Percentiles rank a stretch among this genome's conserved stretches.
These are phyloP conservation scores for Phallus indusiatus DNA, from an alignment of 768 basidiomycete genomes.

Conservation along the genomic window DNA sequence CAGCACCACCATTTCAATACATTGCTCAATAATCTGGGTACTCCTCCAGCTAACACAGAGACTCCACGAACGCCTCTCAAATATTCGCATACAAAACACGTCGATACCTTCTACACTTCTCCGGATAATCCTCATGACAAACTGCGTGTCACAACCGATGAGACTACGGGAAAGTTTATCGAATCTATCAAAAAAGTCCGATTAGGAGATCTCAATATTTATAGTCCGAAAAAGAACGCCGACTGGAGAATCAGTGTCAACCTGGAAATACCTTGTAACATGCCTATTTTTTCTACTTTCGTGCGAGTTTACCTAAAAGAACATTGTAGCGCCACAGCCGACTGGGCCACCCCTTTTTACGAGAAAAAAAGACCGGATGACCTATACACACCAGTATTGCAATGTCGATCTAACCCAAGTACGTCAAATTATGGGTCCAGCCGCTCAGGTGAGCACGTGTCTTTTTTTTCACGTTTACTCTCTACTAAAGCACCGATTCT, in stretches of 20 bases:
- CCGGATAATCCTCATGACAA: conserved; percentile 30
- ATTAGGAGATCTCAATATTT: conserved; percentile 82
- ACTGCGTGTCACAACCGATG: conserved; percentile 77
- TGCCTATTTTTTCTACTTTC: not conserved
- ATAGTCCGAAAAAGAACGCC: conserved; percentile 66
- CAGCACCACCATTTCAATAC: conserved; percentile 86
- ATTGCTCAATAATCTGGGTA: conserved; percentile 76
- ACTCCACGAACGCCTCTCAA: conserved; percentile 46
- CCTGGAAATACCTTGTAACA: conserved; percentile 78
- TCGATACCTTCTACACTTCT: conserved; percentile 67
- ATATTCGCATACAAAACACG: conserved; percentile 67
- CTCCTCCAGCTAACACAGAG: conserved; percentile 43
- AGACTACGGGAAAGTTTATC: conserved; percentile 52
- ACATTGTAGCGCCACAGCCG: conserved; percentile 49
- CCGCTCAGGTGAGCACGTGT: conserved; percentile 40
- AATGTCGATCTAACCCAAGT: conserved; percentile 93
- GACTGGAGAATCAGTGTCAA: conserved; percentile 95
- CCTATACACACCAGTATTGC: conserved; percentile 91
- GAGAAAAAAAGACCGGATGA: conserved; percentile 81
- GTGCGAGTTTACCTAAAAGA: not conserved
- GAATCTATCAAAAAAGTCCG: conserved; percentile 74
- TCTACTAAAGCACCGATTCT: not conserved
- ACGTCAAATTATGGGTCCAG: conserved; percentile 40
- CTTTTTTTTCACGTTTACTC: not conserved
- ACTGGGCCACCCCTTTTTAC: conserved; percentile 49